phyloP scores from a whole-genome alignment of 306 rosid genomes.

The Elaeagnus macrophylla region DNA sequence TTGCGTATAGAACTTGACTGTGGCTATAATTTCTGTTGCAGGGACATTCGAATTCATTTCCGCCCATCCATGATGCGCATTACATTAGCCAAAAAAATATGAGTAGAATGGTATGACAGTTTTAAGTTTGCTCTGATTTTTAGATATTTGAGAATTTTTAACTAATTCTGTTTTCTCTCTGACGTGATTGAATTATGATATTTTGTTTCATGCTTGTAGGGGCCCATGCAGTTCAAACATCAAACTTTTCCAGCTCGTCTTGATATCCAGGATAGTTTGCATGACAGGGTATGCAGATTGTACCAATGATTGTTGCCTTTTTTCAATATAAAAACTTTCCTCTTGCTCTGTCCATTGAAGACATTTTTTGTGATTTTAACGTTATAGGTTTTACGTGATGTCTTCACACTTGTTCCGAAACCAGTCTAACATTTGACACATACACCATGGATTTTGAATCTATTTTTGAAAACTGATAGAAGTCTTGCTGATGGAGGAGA shows the following conservation, averaged over 20 bases:
- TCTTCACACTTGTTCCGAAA: too few species aligned
- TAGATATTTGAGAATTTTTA: neutral
- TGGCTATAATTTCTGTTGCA: conserved; percentile 11
- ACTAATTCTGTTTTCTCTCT: neutral
- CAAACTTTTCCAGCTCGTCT: conserved; percentile 20
- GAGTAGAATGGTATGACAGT: conserved; percentile 35
- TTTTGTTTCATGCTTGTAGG: conserved; percentile 24
- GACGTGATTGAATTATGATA: conserved; percentile 1
- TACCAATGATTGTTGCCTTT: too few species aligned
- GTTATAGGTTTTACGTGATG: too few species aligned
- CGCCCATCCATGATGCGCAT: conserved; percentile 28
- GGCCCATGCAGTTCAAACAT: conserved; percentile 34
- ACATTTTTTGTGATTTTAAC: too few species aligned
- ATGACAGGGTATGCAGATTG: conserved; percentile 21
- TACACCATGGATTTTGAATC: too few species aligned
- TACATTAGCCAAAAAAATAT: conserved; percentile 28
- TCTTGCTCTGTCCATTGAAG: too few species aligned
- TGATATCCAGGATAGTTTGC: conserved; percentile 23
- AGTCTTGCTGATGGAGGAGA: too few species aligned
- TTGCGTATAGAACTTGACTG: conserved; percentile 3
- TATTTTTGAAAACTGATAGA: too few species aligned
- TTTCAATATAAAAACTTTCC: too few species aligned
- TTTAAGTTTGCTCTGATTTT: neutral
- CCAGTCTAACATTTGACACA: too few species aligned
- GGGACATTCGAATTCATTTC: conserved; percentile 36